These are phyloP conservation scores for Collybiopsis confluens DNA, from an alignment of 768 basidiomycete species.

Conservation along the genomic window DNA sequence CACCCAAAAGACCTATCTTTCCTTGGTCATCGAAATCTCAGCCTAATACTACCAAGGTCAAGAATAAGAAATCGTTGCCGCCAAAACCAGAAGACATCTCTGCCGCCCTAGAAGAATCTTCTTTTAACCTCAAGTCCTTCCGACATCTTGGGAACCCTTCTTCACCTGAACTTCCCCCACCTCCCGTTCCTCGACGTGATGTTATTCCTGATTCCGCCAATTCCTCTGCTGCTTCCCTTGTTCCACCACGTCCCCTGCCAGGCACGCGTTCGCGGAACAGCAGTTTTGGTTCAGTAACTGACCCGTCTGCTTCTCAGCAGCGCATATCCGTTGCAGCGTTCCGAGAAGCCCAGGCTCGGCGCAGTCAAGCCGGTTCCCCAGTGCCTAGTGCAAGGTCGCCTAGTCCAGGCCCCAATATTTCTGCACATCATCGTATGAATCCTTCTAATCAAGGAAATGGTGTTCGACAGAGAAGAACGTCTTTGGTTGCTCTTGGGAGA, in stretches of 20 bases:
- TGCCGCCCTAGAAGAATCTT: conserved; percentile 27
- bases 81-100: conserved; percentile 24
- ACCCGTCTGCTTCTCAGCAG: conserved; percentile 59
- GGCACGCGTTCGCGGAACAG: conserved; percentile 49
- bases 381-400: conserved; percentile 41
- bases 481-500: conserved; percentile 1
- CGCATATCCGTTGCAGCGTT: conserved; percentile 81
- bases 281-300: conserved; percentile 31
- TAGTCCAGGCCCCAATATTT: conserved; percentile 17
- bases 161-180: conserved; percentile 9
- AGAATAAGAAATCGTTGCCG: neutral
- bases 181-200: neutral
- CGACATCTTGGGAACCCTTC: conserved; percentile 56
- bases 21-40: conserved; percentile 27
- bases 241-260: conserved; percentile 29
- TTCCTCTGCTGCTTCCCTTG: conserved; percentile 15
- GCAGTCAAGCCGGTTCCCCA: conserved; percentile 60
- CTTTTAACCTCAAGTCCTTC: conserved; percentile 75
- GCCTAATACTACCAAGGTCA: conserved; percentile 1
- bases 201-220: conserved; percentile 11
- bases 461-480: conserved; percentile 4
- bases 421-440: conserved; percentile 1
- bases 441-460: neutral
- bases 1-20: conserved; percentile 29
- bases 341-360: conserved; percentile 69